Base-by-base conservation (phyloP, 495 filamentous ascomycete species). In the Pseudoneurospora amorphoporcata region DNA sequence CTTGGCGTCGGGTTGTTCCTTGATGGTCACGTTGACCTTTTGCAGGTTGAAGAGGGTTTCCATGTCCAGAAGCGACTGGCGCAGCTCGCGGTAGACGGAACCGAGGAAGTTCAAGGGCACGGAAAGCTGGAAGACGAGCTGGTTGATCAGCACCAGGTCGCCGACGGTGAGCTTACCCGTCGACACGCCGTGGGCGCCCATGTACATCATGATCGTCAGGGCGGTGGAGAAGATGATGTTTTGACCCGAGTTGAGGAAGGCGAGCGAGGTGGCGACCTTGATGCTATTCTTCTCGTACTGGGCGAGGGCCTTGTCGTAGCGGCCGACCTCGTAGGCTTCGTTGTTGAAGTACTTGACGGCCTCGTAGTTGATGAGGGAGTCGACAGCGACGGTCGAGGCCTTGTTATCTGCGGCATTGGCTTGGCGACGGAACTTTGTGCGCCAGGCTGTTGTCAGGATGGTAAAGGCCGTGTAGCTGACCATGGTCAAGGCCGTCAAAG, bases 281-380 rank as follows among this genome's bases (percentile, higher is more conserved):
- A 98, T 98, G 19, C 93, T 97, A 40, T 92, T 92, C 79, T 92
- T 92, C 80, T 99, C 94, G 81, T 99, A 98, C 32, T 88, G 84
- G 75, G 91, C 87, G 45, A 99, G 85, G 0, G 95, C 93, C 74
- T 90, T 88, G 80, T 98, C 94, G 78, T 99, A 99, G 35, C 95
- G 89, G 29, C 87, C 89, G 58, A 95, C 92, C 81, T 99, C 95
- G 75, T 93, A 97, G 76, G 91, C 91, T 79, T 99, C 95, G 79
- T 98, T 98, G 82, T 98, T 99, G 86, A 99, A 99, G 84, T 98
- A 97, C 83, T 98, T 98, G 75, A 99, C 95, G 17, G 95, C 96
- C 80, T 99, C 95, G 78, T 97, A 98, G 82, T 98, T 98, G 84
- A 99, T 97, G 40, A 99, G 84, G 2, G 94, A 94, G 82, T 99